Base-by-base conservation (phyloP, 75 land plant species). In the Pinus albicaulis region DNA sequence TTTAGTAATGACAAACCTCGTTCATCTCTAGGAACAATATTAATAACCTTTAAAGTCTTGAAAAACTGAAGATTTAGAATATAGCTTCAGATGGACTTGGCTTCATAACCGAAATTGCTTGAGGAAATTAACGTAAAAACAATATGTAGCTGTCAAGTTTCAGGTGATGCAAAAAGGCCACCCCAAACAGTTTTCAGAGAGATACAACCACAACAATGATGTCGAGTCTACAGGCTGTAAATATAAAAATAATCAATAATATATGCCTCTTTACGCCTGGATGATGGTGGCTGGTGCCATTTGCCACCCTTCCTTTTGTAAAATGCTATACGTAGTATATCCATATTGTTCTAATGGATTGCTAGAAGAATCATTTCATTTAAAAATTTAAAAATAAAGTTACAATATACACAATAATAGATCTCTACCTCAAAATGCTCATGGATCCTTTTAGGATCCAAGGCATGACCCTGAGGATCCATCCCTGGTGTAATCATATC, bases 401-500 rank as follows among this genome's bases (percentile, higher is more conserved):
- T 10, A 48, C 1, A 48, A 3, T 10, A 48, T 48, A 48, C 13
- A 48, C 53, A 10, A 10, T 10, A 48, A 48, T 48, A 10, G 13
- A 10, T 48, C 12, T 48, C 53, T 73, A 82, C 84, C 84, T 82
- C 95, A 72, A 93, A 93, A 76, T 91, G 95, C 62, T 88, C 84
- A 77, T 93, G 93, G 64, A 89, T 83, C 74, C 87, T 80, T 65
- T 80, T 81, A 17, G 90, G 92, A 72, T 92, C 92, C 56, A 92
- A 79, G 31, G 89, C 80, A 55, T 89, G 90, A 24, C 89, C 91
- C 74, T 87, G 84, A 22, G 86, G 81, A 72, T 91, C 93, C 64
- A 92, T 78, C 57, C 93, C 91, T n/a, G 93, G 95, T 24, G 89
- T 85, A 24, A 90, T 85, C 79, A 87, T 82, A 56, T 93, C 93